Conservation (phyloP, 176 grass and related monocot species). For the Sorghum bicolor region Sorghum_bicolor_NCBIv3 NC_012870.2:3528001-3528500, state of each 20-base stretch:
- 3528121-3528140: neutral
- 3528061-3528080: neutral
- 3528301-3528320: neutral
- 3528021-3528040: neutral
- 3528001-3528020: too few relatives aligned
- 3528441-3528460: neutral
- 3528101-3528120: too few relatives aligned
- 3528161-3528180: too few relatives aligned
- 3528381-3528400: neutral
- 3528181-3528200: too few relatives aligned
- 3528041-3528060: neutral
- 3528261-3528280: too few relatives aligned
- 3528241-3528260: too few relatives aligned
- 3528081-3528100: neutral
- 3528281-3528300: neutral
- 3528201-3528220: too few relatives aligned
- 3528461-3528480: neutral
- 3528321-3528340: neutral
- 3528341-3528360: conserved; percentile 4
- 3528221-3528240: too few relatives aligned
- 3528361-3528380: neutral
- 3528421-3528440: neutral
- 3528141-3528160: too few relatives aligned
- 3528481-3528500: neutral
- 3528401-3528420: neutral